A percentile compares a stretch with the other conserved stretches of the same genome.
phyloP scores from a whole-genome alignment of 1,284 basidiomycete species.

The Sporisorium sorghi region DNA sequence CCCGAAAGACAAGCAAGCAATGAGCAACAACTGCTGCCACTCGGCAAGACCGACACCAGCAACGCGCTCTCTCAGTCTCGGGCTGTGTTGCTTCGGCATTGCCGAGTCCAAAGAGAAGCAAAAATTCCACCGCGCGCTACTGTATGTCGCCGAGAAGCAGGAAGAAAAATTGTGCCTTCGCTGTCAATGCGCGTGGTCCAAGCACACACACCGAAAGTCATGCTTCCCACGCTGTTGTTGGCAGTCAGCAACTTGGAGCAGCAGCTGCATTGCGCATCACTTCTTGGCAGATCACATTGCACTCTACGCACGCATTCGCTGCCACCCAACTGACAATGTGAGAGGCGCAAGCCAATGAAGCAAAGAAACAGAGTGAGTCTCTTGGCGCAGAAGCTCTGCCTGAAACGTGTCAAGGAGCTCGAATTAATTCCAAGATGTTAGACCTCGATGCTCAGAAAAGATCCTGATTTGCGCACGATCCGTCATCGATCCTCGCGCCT shows the following conservation, averaged over 20 bases:
- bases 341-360: not conserved
- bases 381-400: not conserved
- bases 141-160: not conserved
- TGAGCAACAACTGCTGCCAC: not conserved
- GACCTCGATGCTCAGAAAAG: not conserved
- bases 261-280: not conserved
- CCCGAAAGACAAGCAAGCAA: not conserved
- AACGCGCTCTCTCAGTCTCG: constrained; percentile 1
- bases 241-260: not conserved
- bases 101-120: not conserved
- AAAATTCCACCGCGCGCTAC: constrained; percentile 5
- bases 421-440: not conserved
- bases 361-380: not conserved
- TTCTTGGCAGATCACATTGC: not conserved
- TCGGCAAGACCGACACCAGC: not conserved
- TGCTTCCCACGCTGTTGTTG: not conserved
- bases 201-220: constrained; percentile 1
- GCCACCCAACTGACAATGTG: not conserved
- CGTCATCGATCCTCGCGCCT: constrained; percentile 5
- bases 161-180: not conserved
- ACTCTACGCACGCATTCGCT: not conserved
- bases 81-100: not conserved
- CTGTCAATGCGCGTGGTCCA: constrained; percentile 5
- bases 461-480: constrained; percentile 16
- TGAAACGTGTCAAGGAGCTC: not conserved